Base-by-base conservation (phyloP, 1,139 yeast species). In the Diutina neorugosa region DNA sequence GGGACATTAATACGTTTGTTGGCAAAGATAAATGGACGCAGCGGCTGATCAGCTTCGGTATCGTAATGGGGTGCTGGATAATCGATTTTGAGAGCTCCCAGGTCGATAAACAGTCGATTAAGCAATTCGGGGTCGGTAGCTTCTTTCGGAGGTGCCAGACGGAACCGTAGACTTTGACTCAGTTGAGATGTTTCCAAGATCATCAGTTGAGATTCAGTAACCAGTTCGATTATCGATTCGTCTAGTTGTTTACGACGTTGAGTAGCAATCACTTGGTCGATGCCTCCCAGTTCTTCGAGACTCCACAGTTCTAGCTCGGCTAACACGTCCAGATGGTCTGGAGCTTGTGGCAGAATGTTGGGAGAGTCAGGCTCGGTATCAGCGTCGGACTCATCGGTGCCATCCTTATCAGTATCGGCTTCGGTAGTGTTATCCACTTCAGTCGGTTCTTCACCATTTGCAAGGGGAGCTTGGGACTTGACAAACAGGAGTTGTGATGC, bases 61-160 rank as follows among this genome's bases (percentile, higher is more conserved):
- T 82, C 76, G 60, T 80, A 90, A 58, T 68, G 81, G 0, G 96
- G 96, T 56, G 80, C 86, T 1, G 60, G 57, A 61, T 85, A 84
- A 20, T 81, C 74, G 11, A 80, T 67, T 57, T 76, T 71, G 1
- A 85, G 74, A 5, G 77, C 59, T 0, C 82, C 83, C 40, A 64
- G 60, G 3, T n/a, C 18, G 16, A 46, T 46, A 16, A 46, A 46
- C 40, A n/a, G 21, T 5, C 31, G 50, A 18, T 46, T 18, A 18
- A 46, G 40, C n/a, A 16, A 8, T 1, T 23, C 19, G 2, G 18
- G n/a, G 18, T 44, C 48, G 9, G 31, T 44, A n/a, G 25, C 19
- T 14, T 44, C 34, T 23, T 25, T 9, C 2, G 48, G 48, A 21
- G 48, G 48, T 12, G 21, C 48, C n/a, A 44, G 31, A 14, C 48